Conservation (phyloP, 345 rosid genomes). For the Salix purpurea region DNA sequence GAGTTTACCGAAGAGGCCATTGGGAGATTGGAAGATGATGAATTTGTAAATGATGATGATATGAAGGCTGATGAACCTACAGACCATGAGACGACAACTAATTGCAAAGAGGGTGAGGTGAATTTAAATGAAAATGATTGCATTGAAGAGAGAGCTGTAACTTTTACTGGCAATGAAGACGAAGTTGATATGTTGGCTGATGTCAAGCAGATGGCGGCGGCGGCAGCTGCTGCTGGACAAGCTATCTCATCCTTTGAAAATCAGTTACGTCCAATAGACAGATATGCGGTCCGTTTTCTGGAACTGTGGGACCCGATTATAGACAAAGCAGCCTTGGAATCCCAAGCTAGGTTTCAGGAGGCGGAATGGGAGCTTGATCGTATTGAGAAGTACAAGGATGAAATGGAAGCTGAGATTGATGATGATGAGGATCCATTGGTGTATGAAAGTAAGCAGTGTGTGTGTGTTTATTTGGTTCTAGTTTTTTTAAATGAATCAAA, state of each 20-base stretch:
- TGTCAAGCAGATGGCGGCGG: constrained; percentile 93
- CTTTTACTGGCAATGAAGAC: constrained; percentile 67
- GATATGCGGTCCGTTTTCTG: constrained; percentile 77
- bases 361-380: constrained; percentile 97
- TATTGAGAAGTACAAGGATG: constrained; percentile 91
- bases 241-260: constrained; percentile 79
- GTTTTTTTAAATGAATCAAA: neutral
- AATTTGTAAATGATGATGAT: constrained; percentile 67
- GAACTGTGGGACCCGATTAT: constrained; percentile 97
- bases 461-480: neutral
- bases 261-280: constrained; percentile 89
- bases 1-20: constrained; percentile 95
- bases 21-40: constrained; percentile 91
- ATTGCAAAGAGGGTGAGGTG: constrained; percentile 39
- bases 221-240: constrained; percentile 92
- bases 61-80: constrained; percentile 66
- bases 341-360: constrained; percentile 76
- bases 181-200: constrained; percentile 84
- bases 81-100: constrained; percentile 41
- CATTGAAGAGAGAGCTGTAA: constrained; percentile 53
- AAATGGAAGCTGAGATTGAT: constrained; percentile 99
- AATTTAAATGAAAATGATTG: constrained; percentile 29
- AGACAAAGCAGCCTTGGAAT: constrained; percentile 63
- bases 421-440: constrained; percentile 97
- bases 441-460: constrained; percentile 77